Conservation (phyloP, 202 grass and related monocot genomes). For the Bolboschoenoplectus hybrid region DNA sequence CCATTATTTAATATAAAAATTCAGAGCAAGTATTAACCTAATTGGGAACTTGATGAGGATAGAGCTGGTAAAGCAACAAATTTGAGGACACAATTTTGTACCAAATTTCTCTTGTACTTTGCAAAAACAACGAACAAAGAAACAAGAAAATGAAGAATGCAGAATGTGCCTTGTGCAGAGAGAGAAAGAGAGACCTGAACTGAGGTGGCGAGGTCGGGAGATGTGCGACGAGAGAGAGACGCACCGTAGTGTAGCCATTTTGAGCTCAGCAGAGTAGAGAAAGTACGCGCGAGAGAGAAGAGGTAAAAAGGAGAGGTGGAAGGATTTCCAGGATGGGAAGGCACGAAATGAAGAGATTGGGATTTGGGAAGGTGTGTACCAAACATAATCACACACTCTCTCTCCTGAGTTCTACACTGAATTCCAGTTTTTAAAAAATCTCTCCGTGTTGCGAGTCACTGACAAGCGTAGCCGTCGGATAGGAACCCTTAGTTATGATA, state of each 20-base stretch:
- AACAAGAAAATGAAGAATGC: neutral
- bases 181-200: slow-evolving; percentile 48
- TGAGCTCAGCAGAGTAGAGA: slow-evolving; percentile 13
- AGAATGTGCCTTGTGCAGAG: slow-evolving; percentile 43
- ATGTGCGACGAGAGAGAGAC: slow-evolving; percentile 48
- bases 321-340: slow-evolving; percentile 22
- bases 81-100: neutral
- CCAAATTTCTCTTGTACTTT: neutral
- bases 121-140: neutral
- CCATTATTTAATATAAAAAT: neutral
- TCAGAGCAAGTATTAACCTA: neutral
- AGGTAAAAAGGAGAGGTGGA: slow-evolving; percentile 47
- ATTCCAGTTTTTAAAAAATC: neutral
- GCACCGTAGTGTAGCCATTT: slow-evolving; percentile 55
- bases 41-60: neutral
- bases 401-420: neutral
- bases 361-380: slow-evolving; percentile 45
- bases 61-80: neutral
- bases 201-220: slow-evolving; percentile 41
- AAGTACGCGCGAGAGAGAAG: slow-evolving; percentile 20
- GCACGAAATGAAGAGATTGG: slow-evolving; percentile 45
- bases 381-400: slow-evolving; percentile 47
- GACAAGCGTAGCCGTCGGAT: neutral
- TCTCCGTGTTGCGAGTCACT: neutral
- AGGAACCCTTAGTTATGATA: neutral